Evolutionary conservation across 225 moss, liverwort and hornwort species (phyloP).

Genomic region (Physcomitrium patens): DNA sequence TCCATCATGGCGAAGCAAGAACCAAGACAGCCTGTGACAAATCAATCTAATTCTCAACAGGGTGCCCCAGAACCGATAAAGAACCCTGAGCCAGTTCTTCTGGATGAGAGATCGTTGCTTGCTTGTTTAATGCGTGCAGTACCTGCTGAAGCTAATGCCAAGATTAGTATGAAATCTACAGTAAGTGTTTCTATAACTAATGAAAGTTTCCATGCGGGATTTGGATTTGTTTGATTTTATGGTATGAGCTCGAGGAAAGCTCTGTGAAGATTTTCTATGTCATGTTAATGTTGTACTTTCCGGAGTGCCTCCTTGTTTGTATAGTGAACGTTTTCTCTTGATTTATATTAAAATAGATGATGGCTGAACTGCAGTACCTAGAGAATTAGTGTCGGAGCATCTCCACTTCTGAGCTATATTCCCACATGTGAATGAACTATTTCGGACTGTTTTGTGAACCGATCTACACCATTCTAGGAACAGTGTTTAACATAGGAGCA

Average conservation of each 20-base stretch:
- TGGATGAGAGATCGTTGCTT: conserved; percentile 87
- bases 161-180: conserved; percentile 89
- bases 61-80: conserved; percentile 50
- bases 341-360: neutral
- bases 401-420: too few relatives aligned
- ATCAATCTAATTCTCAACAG: conserved; percentile 46
- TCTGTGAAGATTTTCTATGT: neutral
- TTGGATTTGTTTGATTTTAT: neutral
- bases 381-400: neutral
- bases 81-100: conserved; percentile 64
- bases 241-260: neutral
- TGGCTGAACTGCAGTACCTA: conserved; percentile 6
- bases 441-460: too few relatives aligned
- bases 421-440: too few relatives aligned
- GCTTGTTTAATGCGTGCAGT: conserved; percentile 84
- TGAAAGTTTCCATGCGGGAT: neutral
- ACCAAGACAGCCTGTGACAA: conserved; percentile 39
- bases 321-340: neutral
- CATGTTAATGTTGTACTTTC: neutral
- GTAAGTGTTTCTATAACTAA: conserved; percentile 48
- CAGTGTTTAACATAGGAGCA: too few relatives aligned
- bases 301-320: neutral
- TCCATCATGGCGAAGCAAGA: conserved; percentile 59
- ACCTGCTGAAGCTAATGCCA: conserved; percentile 69
- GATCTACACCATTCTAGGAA: too few relatives aligned